Evolutionary conservation across 306 rosid genomes (phyloP).

Genomic region (Carpinus fangiana): DNA sequence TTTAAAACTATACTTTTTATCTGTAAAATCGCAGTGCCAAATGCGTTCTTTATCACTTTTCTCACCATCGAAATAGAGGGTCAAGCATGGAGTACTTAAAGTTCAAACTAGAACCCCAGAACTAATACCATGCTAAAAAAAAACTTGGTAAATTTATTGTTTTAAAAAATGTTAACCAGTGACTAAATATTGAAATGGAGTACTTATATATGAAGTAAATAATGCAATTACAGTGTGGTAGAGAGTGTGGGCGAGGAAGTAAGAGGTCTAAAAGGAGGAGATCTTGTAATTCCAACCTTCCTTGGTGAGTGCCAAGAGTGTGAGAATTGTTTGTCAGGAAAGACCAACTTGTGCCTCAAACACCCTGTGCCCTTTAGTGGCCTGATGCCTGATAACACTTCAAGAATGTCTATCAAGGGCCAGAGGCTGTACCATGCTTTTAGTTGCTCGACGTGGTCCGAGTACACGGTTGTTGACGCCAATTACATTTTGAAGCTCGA

Average conservation of each 20-base stretch:
- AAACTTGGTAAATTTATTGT: too few relatives aligned
- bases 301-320: background rate
- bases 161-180: too few relatives aligned
- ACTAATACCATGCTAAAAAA: too few relatives aligned
- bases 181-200: too few relatives aligned
- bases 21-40: too few relatives aligned
- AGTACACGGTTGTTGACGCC: conserved; percentile 30
- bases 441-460: conserved; percentile 36
- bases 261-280: background rate
- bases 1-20: too few relatives aligned
- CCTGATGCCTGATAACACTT: conserved; percentile 26
- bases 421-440: conserved; percentile 25
- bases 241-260: conserved; percentile 4
- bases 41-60: too few relatives aligned
- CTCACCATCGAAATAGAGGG: too few relatives aligned
- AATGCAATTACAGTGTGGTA: background rate
- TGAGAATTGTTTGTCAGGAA: background rate
- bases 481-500: conserved; percentile 22
- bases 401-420: conserved; percentile 27
- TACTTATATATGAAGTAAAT: too few relatives aligned
- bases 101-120: too few relatives aligned
- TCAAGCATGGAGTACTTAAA: too few relatives aligned
- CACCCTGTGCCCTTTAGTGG: conserved; percentile 17
- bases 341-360: conserved; percentile 16
- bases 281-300: background rate